Evolutionary conservation across 1,139 yeast genomes (phyloP).

Genomic region (Debaryomyces sp.): DNA sequence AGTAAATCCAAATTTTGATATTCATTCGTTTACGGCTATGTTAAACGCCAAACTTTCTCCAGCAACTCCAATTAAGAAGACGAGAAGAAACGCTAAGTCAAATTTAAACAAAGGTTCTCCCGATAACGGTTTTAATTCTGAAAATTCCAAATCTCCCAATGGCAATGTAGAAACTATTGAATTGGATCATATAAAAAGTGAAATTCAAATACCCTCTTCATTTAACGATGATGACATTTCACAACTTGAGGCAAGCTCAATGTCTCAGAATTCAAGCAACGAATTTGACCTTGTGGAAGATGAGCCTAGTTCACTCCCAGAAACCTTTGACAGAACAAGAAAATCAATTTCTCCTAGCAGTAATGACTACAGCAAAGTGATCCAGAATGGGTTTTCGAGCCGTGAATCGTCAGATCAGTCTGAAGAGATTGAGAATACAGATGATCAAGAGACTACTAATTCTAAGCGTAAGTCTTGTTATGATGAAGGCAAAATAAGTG

Average conservation of each 20-base stretch:
- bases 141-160: not conserved
- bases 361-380: constrained; percentile 5
- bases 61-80: not conserved
- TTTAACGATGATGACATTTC: constrained; percentile 11
- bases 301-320: not conserved
- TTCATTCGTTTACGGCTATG: constrained; percentile 33
- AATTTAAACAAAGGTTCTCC: not conserved
- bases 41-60: constrained; percentile 24
- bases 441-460: not conserved
- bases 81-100: not conserved
- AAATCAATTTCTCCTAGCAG: not conserved
- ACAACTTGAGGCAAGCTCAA: constrained; percentile 11
- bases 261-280: constrained; percentile 4
- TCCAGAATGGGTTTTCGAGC: constrained; percentile 6
- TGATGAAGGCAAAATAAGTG: not conserved
- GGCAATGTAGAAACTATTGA: not conserved
- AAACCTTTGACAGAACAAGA: too few relatives aligned
- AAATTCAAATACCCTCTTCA: constrained; percentile 2
- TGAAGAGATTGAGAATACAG: not conserved
- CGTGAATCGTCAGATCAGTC: not conserved
- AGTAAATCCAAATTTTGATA: constrained; percentile 20
- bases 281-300: not conserved
- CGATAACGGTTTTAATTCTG: not conserved
- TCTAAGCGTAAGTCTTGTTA: not conserved
- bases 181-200: not conserved